These are phyloP conservation scores for Trematosphaeria pertusa DNA, from an alignment of 2,329 filamentous ascomycete genomes.

Conservation along the genomic window DNA sequence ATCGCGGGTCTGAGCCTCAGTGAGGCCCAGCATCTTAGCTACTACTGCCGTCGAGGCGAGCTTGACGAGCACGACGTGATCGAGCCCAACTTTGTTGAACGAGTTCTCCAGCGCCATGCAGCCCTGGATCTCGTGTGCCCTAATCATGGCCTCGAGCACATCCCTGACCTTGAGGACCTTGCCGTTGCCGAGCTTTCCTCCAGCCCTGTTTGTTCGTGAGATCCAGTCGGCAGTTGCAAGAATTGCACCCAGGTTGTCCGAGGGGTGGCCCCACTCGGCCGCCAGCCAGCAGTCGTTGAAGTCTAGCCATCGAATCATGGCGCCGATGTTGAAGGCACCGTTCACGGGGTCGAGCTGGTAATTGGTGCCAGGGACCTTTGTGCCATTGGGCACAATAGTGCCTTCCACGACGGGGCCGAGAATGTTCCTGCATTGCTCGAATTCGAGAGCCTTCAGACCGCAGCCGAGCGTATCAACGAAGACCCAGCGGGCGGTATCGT, in stretches of 20 bases:
- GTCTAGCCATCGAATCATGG: slow-evolving; percentile 98
- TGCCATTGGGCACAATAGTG: slow-evolving; percentile 89
- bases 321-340: slow-evolving; percentile 97
- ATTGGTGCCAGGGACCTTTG: slow-evolving; percentile 87
- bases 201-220: slow-evolving; percentile 89
- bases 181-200: slow-evolving; percentile 72
- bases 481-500: slow-evolving; percentile 94
- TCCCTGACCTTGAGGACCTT: slow-evolving; percentile 90
- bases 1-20: slow-evolving; percentile 89
- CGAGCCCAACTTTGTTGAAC: slow-evolving; percentile 97
- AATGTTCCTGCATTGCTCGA: slow-evolving; percentile 95
- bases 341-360: slow-evolving; percentile 96
- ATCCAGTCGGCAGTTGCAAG: slow-evolving; percentile 97
- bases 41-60: slow-evolving; percentile 94
- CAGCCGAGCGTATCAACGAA: slow-evolving; percentile 97
- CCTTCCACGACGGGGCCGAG: slow-evolving; percentile 91
- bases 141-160: slow-evolving; percentile 96
- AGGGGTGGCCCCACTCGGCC: slow-evolving; percentile 98
- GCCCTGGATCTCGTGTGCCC: slow-evolving; percentile 98
- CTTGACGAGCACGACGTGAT: slow-evolving; percentile 98
- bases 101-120: slow-evolving; percentile 97
- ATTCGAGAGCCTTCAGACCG: slow-evolving; percentile 91
- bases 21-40: slow-evolving; percentile 91
- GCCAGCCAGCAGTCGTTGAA: slow-evolving; percentile 99
- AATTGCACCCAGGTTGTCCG: slow-evolving; percentile 97